phyloP scores from a whole-genome alignment of 139 green algal species.

The Coelastrella sp. region DNA sequence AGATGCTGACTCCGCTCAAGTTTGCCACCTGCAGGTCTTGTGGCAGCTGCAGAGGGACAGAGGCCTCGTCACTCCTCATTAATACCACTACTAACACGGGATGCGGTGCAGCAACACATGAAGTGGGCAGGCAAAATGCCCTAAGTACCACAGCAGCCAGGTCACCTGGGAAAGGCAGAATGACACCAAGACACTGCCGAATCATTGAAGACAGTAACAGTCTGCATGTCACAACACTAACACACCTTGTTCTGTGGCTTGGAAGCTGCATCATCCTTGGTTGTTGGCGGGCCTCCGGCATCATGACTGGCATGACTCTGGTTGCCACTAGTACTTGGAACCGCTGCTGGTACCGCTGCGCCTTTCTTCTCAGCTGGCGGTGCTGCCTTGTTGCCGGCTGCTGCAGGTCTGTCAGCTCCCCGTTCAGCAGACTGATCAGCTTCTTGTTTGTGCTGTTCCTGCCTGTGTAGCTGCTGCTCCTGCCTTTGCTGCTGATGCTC shows the following conservation, averaged over 20 bases:
- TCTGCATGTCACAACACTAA: background rate
- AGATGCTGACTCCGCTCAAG: too few relatives aligned
- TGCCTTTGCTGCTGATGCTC: background rate
- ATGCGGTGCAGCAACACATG: too few relatives aligned
- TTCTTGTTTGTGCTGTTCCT: background rate
- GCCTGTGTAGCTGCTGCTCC: conserved; percentile 13
- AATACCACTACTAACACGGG: background rate
- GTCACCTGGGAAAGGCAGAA: too few relatives aligned
- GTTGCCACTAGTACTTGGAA: background rate
- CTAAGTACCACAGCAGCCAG: too few relatives aligned
- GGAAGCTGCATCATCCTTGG: conserved; percentile 19
- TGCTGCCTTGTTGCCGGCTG: background rate
- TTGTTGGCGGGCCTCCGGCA: background rate
- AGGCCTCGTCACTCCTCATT: too few relatives aligned
- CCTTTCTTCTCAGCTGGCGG: background rate
- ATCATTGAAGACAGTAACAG: too few relatives aligned
- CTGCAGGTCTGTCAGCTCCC: background rate
- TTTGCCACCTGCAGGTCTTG: too few relatives aligned
- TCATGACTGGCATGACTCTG: conserved; percentile 28
- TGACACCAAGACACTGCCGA: too few relatives aligned
- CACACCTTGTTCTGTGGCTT: conserved; percentile 1
- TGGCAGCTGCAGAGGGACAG: too few relatives aligned
- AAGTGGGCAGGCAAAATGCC: too few relatives aligned
- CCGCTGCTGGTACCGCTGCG: background rate
- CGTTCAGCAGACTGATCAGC: background rate